Base-by-base conservation (phyloP, 257 asterid species). In the Primulina eburnea region DNA sequence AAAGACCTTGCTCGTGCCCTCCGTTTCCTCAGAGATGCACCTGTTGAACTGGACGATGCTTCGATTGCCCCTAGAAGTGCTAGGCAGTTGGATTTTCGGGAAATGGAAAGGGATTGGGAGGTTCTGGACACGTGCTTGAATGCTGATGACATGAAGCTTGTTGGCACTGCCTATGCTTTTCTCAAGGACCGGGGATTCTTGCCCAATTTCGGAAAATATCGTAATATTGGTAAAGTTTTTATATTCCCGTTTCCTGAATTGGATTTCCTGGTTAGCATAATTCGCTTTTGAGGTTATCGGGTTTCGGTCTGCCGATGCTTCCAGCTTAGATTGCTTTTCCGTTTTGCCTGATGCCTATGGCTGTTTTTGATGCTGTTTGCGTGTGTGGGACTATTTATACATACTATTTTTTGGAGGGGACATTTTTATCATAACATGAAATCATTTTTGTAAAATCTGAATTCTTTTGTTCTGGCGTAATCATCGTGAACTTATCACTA, bases 61-160 rank as follows among this genome's bases (percentile, higher is more conserved):
- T 55, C 82, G 58, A 18, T 30, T 57, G 64, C 72, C 28, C 73
- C 76, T 52, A 47, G 47, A 4, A 60, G 40, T 11, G 77, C 50
- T 4, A 73, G 30, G 12, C 76, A 55, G 29, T 64, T 69, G 34
- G 81, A 72, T 60, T 66, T 74, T 64, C 60, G 73, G 26, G 86
- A 79, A 52, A 60, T 73, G 78, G 83, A 75, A 47, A 81, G 92
- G 82, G 90, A 92, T 72, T 92, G 95, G 96, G 86, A 87, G 73
- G 86, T 93, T 57, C 64, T 92, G 67, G 96, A 90, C 77, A 87
- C 98, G 52, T 90, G 96, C 78, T 80, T 92, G 86, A 92, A 89
- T 84, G 98, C 97, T 40, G 98, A 92, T 78, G 97, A 93, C 77
- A 81, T 93, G 97, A 81, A 82, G 78, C 97, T 93, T 58, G 98